Evolutionary conservation across 257 asterid species (phyloP), one percentile per base, ranked within the genome.

Genomic region (Solanum habrochaites): DNA sequence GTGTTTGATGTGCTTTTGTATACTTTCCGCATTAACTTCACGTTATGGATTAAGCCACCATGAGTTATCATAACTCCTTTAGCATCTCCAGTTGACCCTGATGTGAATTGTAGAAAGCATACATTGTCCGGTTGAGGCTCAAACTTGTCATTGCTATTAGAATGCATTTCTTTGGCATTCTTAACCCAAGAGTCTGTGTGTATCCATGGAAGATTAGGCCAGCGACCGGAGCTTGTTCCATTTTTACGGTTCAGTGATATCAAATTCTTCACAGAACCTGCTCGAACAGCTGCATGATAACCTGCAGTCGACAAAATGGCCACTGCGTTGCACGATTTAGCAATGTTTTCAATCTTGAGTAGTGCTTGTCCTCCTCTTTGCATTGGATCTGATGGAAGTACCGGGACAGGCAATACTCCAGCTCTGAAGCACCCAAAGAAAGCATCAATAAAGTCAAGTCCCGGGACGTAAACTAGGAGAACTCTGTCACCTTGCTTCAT

Each of bases 341-440:
- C 93, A 20, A 95, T 91, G 78, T 93, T 95, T 86, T 94, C 97
- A 5, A 95, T 93, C 88, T 95, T 95, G 90, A 93, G 40, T 64
- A 94, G 98, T 60, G 98, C 96, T 70, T 95, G 98, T 58, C 98
- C 98, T 2, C 98, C 98, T 89, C 96, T 92, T 88, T 96, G 98
- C 77, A 94, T 95, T 42, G 98, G 98, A 90, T 96, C 98, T 4
- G 98, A 95, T 25, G 98, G 98, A 81, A 96, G 95, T 37, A 91
- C 98, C 1, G 98, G 98, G 67, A 96, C 98, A 25, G 98, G 98
- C 72, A 96, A 87, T 3, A 96, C 93, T 85, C 94, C 82, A n/a
- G 98, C 93, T 89, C 96, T 82, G 81, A 96, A 87, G 88, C 98
- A 96, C 78, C 98, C 98, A 43, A 96, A 96, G 91, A 96, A 96